A percentile compares a stretch with the other conserved stretches of the same genome.
These are phyloP conservation scores for Carex parvula DNA, from an alignment of 176 grass and related monocot genomes.

Conservation along the genomic window DNA sequence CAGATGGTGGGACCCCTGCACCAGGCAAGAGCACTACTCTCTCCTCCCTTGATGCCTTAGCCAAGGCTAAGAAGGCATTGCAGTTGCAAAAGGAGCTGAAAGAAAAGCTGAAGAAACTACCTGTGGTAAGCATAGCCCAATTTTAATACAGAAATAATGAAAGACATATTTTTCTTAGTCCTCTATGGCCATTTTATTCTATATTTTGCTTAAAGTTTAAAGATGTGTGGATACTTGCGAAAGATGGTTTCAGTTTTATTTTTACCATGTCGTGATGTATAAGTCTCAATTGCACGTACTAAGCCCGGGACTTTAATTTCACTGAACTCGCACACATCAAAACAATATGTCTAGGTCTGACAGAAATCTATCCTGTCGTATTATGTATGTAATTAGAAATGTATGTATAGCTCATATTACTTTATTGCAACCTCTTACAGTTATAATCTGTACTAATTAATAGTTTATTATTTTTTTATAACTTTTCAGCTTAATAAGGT, in stretches of 20 bases:
- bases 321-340: neutral
- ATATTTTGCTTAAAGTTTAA: neutral
- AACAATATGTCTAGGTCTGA: neutral
- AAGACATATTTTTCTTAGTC: slow-evolving; percentile 5
- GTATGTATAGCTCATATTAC: neutral
- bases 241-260: neutral
- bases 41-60: slow-evolving; percentile 94
- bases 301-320: neutral
- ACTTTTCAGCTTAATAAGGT: slow-evolving; percentile 67
- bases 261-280: neutral
- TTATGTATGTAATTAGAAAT: neutral
- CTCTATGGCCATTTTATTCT: slow-evolving; percentile 16
- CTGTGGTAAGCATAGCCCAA: slow-evolving; percentile 44
- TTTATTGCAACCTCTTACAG: neutral
- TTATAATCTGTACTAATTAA: neutral
- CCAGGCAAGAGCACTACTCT: slow-evolving; percentile 76
- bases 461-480: neutral
- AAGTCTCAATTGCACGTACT: neutral
- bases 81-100: slow-evolving; percentile 88
- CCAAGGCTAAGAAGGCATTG: slow-evolving; percentile 97
- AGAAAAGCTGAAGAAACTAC: slow-evolving; percentile 81
- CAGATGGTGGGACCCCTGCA: slow-evolving; percentile 77
- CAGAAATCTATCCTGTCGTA: neutral
- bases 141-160: neutral
- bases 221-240: neutral